Conservation (phyloP, 2,329 filamentous ascomycete species). For the Trichoderma sp. region DNA sequence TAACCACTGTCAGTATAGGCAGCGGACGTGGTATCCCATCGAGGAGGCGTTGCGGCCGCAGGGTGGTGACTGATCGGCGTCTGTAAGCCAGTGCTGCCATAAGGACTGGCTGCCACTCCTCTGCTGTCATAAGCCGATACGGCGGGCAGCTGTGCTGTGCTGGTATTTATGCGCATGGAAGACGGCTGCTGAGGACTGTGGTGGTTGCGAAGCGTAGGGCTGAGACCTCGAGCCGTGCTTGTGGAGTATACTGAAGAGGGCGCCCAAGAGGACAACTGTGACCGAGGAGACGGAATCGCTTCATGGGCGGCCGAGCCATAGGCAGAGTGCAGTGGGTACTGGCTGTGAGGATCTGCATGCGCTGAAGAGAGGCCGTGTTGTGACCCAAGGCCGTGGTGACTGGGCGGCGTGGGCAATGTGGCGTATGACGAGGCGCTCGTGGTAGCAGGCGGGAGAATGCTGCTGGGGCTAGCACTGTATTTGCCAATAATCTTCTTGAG, state of each 20-base stretch:
- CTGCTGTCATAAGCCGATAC: constrained; percentile 41
- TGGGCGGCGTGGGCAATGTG: constrained; percentile 47
- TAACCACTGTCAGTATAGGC: constrained; percentile 41
- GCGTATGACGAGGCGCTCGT: constrained; percentile 42
- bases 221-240: constrained; percentile 41
- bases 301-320: constrained; percentile 39
- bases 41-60: constrained; percentile 37
- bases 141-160: constrained; percentile 36
- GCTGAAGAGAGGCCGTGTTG: constrained; percentile 31
- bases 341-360: constrained; percentile 33
- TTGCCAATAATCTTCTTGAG: constrained; percentile 98
- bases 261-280: constrained; percentile 49
- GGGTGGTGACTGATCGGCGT: constrained; percentile 40
- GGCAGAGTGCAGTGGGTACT: constrained; percentile 42
- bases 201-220: constrained; percentile 35
- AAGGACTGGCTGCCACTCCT: constrained; percentile 33
- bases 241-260: constrained; percentile 35
- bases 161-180: constrained; percentile 37
- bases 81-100: constrained; percentile 40
- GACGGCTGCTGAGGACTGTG: constrained; percentile 37
- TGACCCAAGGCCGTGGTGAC: constrained; percentile 34
- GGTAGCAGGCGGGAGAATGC: constrained; percentile 38
- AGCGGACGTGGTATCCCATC: constrained; percentile 42
- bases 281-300: constrained; percentile 50
- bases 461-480: constrained; percentile 62